phyloP scores from a whole-genome alignment of 306 rosid species.

The Cicer bijugum region DNA sequence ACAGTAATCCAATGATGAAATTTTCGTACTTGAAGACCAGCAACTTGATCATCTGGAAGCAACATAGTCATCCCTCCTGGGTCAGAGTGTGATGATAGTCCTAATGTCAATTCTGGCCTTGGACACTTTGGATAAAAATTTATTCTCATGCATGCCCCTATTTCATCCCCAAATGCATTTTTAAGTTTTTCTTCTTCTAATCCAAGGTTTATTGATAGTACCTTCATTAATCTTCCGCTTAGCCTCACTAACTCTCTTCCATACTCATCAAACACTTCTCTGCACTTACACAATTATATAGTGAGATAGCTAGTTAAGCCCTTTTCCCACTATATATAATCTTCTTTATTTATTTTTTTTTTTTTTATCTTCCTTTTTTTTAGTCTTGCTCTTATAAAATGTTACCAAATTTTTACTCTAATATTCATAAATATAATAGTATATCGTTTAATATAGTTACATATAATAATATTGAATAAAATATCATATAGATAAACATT shows the following conservation, averaged over 20 bases:
- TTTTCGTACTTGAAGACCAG: constrained; percentile 83
- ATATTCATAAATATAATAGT: too few species aligned
- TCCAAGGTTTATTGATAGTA: constrained; percentile 66
- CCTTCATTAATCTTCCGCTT: constrained; percentile 68
- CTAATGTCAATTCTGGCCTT: constrained; percentile 73
- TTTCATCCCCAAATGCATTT: constrained; percentile 73
- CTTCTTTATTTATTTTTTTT: background rate
- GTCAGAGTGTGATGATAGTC: constrained; percentile 89
- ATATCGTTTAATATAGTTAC: too few species aligned
- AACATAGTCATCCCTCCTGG: constrained; percentile 90
- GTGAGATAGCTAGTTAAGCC: too few species aligned
- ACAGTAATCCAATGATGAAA: constrained; percentile 73
- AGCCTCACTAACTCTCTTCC: constrained; percentile 79
- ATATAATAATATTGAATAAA: too few species aligned
- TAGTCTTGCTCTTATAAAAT: too few species aligned
- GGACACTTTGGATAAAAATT: constrained; percentile 90
- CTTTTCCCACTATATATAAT: too few species aligned
- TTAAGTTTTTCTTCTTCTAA: constrained; percentile 61
- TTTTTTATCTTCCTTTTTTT: too few species aligned
- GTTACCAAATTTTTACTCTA: too few species aligned
- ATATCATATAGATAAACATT: too few species aligned
- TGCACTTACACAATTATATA: too few species aligned
- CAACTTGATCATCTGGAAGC: constrained; percentile 67
- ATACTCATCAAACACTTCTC: constrained; percentile 81
- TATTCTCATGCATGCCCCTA: constrained; percentile 86